Evolutionary conservation across 352 stramenopile genomes (phyloP).

Genomic region (Phytophthora tubulina): DNA sequence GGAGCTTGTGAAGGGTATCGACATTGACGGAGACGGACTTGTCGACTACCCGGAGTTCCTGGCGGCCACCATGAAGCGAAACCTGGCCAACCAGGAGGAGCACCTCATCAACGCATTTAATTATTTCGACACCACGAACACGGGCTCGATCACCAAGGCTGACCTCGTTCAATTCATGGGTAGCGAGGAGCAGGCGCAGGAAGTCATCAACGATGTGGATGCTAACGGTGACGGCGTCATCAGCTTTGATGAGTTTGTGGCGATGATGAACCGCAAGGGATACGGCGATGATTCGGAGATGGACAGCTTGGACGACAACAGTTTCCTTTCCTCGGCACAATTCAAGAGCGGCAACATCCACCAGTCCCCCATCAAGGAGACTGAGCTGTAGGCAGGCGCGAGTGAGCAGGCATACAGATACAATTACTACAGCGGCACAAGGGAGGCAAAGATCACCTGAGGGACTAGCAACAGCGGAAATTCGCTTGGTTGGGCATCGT

Average conservation of each 20-base stretch:
- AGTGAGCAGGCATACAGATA: conserved; percentile 19
- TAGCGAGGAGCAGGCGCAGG: conserved; percentile 91
- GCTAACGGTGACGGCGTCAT: conserved; percentile 92
- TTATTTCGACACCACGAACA: conserved; percentile 91
- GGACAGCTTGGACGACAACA: conserved; percentile 67
- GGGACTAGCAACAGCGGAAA: conserved; percentile 16
- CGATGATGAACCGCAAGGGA: conserved; percentile 91
- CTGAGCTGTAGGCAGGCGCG: conserved; percentile 63
- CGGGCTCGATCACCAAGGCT: conserved; percentile 86
- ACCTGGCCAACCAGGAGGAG: conserved; percentile 87
- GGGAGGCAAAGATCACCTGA: not conserved
- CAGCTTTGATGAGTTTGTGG: conserved; percentile 94
- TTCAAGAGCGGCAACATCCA: conserved; percentile 34
- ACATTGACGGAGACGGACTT: conserved; percentile 90
- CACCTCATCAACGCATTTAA: conserved; percentile 92
- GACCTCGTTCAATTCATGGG: conserved; percentile 94
- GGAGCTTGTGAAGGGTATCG: conserved; percentile 89
- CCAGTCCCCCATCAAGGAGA: conserved; percentile 68
- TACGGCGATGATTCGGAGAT: conserved; percentile 83
- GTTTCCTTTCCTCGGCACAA: conserved; percentile 60
- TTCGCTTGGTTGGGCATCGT: conserved; percentile 13
- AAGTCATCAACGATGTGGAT: conserved; percentile 94
- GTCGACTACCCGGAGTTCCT: conserved; percentile 93
- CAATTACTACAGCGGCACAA: conserved; percentile 24
- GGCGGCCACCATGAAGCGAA: conserved; percentile 92